Base-by-base conservation (phyloP, 116 monocot species). In the Zostera marina region DNA sequence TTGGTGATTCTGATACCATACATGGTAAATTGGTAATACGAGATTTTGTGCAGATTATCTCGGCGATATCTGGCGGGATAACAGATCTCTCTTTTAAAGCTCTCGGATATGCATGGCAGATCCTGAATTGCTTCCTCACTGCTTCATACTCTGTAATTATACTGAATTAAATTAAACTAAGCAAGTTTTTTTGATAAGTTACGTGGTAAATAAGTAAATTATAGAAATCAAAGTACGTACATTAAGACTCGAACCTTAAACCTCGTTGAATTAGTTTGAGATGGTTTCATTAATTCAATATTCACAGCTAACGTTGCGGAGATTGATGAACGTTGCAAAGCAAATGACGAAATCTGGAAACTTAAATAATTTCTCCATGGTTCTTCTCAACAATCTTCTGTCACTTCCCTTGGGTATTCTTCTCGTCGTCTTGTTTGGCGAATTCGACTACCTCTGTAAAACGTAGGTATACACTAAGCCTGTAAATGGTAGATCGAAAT, bases 341-440 rank as follows among this genome's bases (percentile, higher is more conserved):
- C 82, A 85, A 64, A 74, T 71, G 10, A 96, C 89, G 21, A 85
- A 80, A 68, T 89, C 89, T 48, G 96, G 96, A 22, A 89, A 74
- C 59, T 77, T 96, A 60, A 88, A 96, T 61, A 89, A 96, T 66
- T 85, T 89, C 72, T 78, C 96, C 8, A 96, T 96, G 96, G 89
- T 96, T 72, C 57, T 96, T 47, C 80, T 96, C 49, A 96, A 96
- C 58, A 96, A 96, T 25, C 70, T 75, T 66, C 85, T 96, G 47
- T 96, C 96, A 16, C 53, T 96, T 56, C 89, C 89, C 46, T 60
- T 89, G 77, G 96, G 96, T 8, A 5, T 78, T 54, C 39, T 89
- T 3, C 78, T 96, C 61, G 58, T 88, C 24, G 54, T 80, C 51
- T 38, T 66, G 54, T 88, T 85, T 56, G 82, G 76, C 61, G 96